Conservation (phyloP, 176 grass and related monocot species). For the Oryza glaberrima region DNA sequence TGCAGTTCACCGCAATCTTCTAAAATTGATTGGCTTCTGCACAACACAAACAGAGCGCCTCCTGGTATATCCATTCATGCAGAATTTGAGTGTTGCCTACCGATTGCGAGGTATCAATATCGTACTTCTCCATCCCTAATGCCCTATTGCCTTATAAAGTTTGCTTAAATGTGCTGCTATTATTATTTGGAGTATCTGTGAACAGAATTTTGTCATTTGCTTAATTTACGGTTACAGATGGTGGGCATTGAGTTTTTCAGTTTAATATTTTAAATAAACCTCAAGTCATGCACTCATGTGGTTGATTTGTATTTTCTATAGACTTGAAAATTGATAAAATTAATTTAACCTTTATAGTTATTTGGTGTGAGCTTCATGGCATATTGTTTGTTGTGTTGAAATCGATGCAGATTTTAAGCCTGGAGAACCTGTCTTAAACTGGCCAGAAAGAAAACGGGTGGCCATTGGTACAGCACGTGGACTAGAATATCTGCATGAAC, state of each 20-base stretch:
- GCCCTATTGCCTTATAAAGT: not conserved
- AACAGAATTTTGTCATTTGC: conserved; percentile 14
- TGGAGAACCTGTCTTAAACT: conserved; percentile 67
- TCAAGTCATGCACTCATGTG: not conserved
- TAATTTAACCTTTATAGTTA: not conserved
- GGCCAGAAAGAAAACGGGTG: conserved; percentile 74
- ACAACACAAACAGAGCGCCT: conserved; percentile 74
- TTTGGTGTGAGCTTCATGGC: conserved; percentile 30
- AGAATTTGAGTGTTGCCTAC: conserved; percentile 86
- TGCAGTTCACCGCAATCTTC: conserved; percentile 86
- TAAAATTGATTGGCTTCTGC: conserved; percentile 84
- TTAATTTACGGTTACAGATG: conserved; percentile 1
- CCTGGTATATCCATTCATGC: conserved; percentile 88
- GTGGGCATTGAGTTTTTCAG: not conserved
- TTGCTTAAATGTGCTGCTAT: not conserved
- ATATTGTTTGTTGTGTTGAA: conserved; percentile 22
- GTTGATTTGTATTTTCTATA: conserved; percentile 11
- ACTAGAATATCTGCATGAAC: conserved; percentile 85
- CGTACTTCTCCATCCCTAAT: conserved; percentile 1
- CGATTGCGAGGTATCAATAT: conserved; percentile 74
- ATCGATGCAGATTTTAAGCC: conserved; percentile 69
- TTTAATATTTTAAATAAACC: conserved; percentile 7
- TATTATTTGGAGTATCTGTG: not conserved
- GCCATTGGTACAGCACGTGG: conserved; percentile 86
- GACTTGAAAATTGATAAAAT: not conserved